A percentile compares a stretch with the other conserved stretches of the same genome.
phyloP scores from a whole-genome alignment of 1,284 basidiomycete species.

The Cystobasidium sp. region DNA sequence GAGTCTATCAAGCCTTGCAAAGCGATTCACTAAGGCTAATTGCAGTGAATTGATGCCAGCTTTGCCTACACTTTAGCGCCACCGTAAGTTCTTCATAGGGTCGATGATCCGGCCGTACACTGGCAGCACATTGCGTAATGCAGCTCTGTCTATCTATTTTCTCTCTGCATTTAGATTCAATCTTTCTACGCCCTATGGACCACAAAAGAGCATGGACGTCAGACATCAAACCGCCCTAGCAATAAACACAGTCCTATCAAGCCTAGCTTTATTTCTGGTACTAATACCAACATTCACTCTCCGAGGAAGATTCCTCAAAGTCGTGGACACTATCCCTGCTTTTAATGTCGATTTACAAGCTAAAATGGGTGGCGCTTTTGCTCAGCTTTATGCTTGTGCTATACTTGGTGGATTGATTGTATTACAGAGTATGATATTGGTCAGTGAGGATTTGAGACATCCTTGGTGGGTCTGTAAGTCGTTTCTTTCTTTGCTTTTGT shows the following conservation, averaged over 20 bases:
- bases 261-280: conserved; percentile 6
- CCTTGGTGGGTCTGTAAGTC: conserved; percentile 26
- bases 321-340: conserved; percentile 25
- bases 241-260: conserved; percentile 2
- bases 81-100: too few species aligned
- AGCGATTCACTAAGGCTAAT: neutral
- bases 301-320: conserved; percentile 3
- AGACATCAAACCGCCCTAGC: conserved; percentile 25
- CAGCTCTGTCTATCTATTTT: too few species aligned
- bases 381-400: conserved; percentile 31
- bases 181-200: conserved; percentile 17
- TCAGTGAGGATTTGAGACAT: conserved; percentile 29
- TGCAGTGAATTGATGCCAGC: neutral
- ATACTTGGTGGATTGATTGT: conserved; percentile 34
- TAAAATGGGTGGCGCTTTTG: conserved; percentile 27
- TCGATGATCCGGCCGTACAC: too few species aligned
- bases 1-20: neutral
- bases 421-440: conserved; percentile 18
- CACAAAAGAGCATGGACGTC: conserved; percentile 11
- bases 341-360: conserved; percentile 7
- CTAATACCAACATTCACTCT: conserved; percentile 13
- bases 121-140: too few species aligned
- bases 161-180: too few species aligned
- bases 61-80: neutral
- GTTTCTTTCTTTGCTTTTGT: neutral